Percentiles rank a stretch among this genome's conserved stretches.
These are phyloP conservation scores for Wickerhamomyces bovis DNA, from an alignment of 805 yeast species.

Conservation along the genomic window DNA sequence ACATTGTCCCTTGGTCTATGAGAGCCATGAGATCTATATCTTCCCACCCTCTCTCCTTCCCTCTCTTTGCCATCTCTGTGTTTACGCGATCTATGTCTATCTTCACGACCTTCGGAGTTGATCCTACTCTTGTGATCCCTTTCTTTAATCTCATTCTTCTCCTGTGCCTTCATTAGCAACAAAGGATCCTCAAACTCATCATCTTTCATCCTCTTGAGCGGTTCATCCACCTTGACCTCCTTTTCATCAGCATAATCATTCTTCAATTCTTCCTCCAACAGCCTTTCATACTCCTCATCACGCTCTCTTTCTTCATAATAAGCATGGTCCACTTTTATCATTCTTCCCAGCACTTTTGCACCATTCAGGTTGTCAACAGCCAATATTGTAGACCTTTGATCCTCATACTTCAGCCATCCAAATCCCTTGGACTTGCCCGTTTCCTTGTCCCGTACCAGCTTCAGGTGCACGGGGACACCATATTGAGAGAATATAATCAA, in stretches of 20 bases:
- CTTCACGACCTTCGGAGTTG: not conserved
- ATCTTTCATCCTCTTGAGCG: not conserved
- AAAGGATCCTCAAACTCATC: constrained; percentile 24
- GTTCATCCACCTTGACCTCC: not conserved
- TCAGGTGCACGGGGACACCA: constrained; percentile 77
- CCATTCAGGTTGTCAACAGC: constrained; percentile 92
- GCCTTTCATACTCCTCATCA: constrained; percentile 41
- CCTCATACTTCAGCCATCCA: constrained; percentile 79
- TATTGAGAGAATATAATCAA: constrained; percentile 79
- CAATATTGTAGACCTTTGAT: constrained; percentile 69
- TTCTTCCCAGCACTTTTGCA: constrained; percentile 41
- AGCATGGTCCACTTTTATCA: constrained; percentile 65
- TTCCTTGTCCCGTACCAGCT: constrained; percentile 57
- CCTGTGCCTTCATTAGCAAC: constrained; percentile 14
- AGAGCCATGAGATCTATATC: not conserved
- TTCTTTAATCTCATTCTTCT: not conserved
- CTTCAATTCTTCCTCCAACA: constrained; percentile 26
- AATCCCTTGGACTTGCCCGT: constrained; percentile 68
- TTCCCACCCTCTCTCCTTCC: not conserved
- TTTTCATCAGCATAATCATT: constrained; percentile 23
- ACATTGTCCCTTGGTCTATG: not conserved
- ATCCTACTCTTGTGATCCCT: not conserved
- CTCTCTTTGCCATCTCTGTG: not conserved
- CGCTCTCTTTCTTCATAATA: constrained; percentile 50
- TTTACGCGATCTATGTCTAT: constrained; percentile 3